A percentile compares a stretch with the other conserved stretches of the same genome.
Evolutionary conservation across 2,329 filamentous ascomycete species (phyloP).

Genomic region (Xylaria sp.): DNA sequence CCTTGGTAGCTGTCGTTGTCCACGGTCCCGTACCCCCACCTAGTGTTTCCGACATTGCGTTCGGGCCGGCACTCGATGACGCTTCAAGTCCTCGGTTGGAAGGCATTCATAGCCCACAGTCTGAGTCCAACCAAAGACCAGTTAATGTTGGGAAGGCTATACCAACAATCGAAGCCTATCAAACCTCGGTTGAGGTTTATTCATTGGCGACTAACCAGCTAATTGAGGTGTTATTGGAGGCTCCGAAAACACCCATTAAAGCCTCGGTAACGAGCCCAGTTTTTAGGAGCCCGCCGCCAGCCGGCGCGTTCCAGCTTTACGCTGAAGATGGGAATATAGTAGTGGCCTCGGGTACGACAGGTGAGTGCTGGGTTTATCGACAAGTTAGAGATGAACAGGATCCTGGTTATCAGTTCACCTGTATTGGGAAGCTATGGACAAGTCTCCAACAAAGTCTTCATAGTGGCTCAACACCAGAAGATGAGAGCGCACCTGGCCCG

Average conservation of each 20-base stretch:
- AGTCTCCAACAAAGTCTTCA: slow-evolving; percentile 69
- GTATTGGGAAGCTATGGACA: slow-evolving; percentile 92
- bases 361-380: slow-evolving; percentile 82
- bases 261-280: slow-evolving; percentile 65
- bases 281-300: slow-evolving; percentile 71
- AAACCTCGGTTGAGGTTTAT: slow-evolving; percentile 88
- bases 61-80: slow-evolving; percentile 46
- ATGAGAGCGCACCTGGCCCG: slow-evolving; percentile 48
- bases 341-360: slow-evolving; percentile 80
- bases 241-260: slow-evolving; percentile 66
- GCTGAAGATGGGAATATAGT: slow-evolving; percentile 74
- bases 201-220: slow-evolving; percentile 77
- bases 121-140: slow-evolving; percentile 47
- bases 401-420: slow-evolving; percentile 58
- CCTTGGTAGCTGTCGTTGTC: slow-evolving; percentile 78
- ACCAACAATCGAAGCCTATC: slow-evolving; percentile 66
- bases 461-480: slow-evolving; percentile 54
- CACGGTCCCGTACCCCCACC: slow-evolving; percentile 73
- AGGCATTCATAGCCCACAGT: slow-evolving; percentile 49
- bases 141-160: slow-evolving; percentile 43
- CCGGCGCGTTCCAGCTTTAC: slow-evolving; percentile 75
- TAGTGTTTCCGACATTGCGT: slow-evolving; percentile 42
- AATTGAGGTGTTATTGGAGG: slow-evolving; percentile 75
- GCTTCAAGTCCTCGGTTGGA: slow-evolving; percentile 50
- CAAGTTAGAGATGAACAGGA: slow-evolving; percentile 54